Evolutionary conservation across 192 early-diverging fungal species (phyloP).

Genomic region (Coemansia sp.): DNA sequence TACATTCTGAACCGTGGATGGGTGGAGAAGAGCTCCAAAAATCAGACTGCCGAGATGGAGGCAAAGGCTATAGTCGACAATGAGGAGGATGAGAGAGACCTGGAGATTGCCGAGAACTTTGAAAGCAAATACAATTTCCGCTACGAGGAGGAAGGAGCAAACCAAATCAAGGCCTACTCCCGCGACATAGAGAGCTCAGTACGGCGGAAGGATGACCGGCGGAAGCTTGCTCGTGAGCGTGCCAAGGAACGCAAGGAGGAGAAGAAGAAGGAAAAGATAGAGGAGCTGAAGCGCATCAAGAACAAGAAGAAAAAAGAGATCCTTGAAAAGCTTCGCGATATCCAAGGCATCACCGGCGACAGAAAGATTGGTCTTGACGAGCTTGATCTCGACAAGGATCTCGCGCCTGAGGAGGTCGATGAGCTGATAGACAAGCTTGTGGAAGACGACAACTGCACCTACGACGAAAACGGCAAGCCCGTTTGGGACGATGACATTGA

Average conservation of each 20-base stretch:
- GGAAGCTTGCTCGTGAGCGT: constrained; percentile 72
- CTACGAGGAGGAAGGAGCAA: constrained; percentile 80
- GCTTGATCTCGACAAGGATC: constrained; percentile 87
- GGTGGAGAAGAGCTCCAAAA: constrained; percentile 77
- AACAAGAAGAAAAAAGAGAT: constrained; percentile 91
- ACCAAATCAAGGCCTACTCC: constrained; percentile 73
- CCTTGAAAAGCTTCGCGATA: constrained; percentile 74
- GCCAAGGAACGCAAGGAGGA: constrained; percentile 72
- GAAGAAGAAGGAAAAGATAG: constrained; percentile 66
- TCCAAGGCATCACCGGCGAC: constrained; percentile 84
- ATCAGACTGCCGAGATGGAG: constrained; percentile 67
- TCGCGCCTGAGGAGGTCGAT: constrained; percentile 87
- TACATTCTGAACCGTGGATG: constrained; percentile 93
- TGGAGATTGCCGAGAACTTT: constrained; percentile 82
- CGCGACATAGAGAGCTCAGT: constrained; percentile 81
- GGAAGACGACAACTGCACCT: constrained; percentile 14
- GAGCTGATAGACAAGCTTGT: constrained; percentile 81
- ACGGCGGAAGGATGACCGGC: constrained; percentile 78
- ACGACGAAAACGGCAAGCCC: constrained; percentile 72
- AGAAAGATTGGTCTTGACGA: constrained; percentile 68
- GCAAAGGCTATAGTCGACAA: constrained; percentile 65
- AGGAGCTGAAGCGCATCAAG: constrained; percentile 90
- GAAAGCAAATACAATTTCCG: constrained; percentile 93
- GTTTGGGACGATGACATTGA: constrained; percentile 87
- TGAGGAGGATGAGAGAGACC: constrained; percentile 73